A percentile compares a stretch with the other conserved stretches of the same genome.
Evolutionary conservation across 2,329 filamentous ascomycete species (phyloP).

Genomic region (Colletotrichum viniferum): DNA sequence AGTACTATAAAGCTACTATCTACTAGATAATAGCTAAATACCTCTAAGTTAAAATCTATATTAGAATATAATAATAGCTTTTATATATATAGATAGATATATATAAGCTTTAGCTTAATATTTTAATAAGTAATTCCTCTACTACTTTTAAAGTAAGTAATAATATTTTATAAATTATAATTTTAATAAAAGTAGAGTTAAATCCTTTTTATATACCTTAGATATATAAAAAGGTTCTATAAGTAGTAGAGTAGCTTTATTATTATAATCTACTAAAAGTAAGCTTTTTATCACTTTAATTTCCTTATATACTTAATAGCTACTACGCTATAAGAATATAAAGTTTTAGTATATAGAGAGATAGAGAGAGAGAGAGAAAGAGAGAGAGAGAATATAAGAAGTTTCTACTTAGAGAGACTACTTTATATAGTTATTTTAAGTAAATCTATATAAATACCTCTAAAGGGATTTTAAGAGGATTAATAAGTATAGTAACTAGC

Average conservation of each 20-base stretch:
- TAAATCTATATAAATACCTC: too few relatives aligned
- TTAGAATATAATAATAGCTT: not conserved
- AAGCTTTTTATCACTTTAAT: too few relatives aligned
- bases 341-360: not conserved
- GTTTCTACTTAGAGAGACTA: not conserved
- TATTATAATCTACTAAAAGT: accelerated
- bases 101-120: not conserved
- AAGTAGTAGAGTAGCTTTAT: not conserved
- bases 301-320: too few relatives aligned
- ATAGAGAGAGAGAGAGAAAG: not conserved
- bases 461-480: too few relatives aligned
- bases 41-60: not conserved
- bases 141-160: not conserved
- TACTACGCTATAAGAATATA: accelerated
- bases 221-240: not conserved
- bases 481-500: too few relatives aligned
- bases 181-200: not conserved
- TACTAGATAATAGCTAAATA: not conserved
- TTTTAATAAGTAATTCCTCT: constrained; percentile 17
- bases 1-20: not conserved
- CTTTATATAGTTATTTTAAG: not conserved
- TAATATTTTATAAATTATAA: not conserved
- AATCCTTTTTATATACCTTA: not conserved
- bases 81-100: not conserved
- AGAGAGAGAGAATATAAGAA: too few relatives aligned